Base-by-base conservation (phyloP, 176 grass and related monocot species). In the Bromus sterilis region DNA sequence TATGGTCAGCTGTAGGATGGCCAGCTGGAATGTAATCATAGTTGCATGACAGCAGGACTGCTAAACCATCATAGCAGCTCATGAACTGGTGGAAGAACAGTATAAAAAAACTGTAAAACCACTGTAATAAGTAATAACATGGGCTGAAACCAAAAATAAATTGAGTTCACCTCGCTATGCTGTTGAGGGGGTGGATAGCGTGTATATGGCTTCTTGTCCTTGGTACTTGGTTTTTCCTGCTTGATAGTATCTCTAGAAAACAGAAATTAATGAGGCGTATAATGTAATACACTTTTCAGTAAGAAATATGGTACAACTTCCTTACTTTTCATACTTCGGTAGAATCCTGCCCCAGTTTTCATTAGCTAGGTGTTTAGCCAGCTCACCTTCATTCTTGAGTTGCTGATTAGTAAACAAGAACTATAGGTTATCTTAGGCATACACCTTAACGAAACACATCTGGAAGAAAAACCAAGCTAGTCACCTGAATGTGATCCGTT, bases 261-360 rank as follows among this genome's bases (percentile, higher is more conserved):
- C 31, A 91, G 68, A 6, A 41, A 74, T 16, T 0, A 18, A 67
- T 31, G 28, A 79, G 18, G 79, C n/a, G n/a, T n/a, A n/a, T n/a
- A n/a, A n/a, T n/a, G n/a, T n/a, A n/a, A n/a, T n/a, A n/a, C n/a
- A n/a, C n/a, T n/a, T n/a, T n/a, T n/a, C n/a, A n/a, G n/a, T n/a
- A n/a, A n/a, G n/a, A 76, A 70, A 83, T 32, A 49, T 53, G 61
- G 71, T 60, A 33, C 16, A 83, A 66, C 25, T 41, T 81, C 65
- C 89, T 80, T 94, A 98, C 95, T 98, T 98, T 59, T 93, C 94
- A 79, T 94, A 98, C 21, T 94, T 98, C 0, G 95, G 92, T 39
- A 98, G 95, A 77, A 98, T 94, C 36, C 95, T 90, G 80, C 94
- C 95, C 95, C 95, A 98, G 42, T 63, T 98, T 86, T 98, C 95